Base-by-base conservation (phyloP, 495 filamentous ascomycete species). In the Rusavskia elegans region DNA sequence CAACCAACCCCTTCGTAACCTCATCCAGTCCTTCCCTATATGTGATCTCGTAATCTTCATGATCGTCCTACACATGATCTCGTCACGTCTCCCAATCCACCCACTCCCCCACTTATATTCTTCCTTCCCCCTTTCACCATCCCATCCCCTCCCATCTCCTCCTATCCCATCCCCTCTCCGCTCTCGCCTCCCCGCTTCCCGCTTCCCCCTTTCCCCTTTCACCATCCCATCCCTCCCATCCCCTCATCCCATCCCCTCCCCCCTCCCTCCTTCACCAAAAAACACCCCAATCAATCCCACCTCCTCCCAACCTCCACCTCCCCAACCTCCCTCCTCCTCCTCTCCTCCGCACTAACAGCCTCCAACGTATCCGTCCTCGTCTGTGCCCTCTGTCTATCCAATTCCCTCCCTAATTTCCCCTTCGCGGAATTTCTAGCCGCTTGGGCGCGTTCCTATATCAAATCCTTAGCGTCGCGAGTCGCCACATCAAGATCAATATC, bases 61-160 rank as follows among this genome's bases (percentile, higher is more conserved):
- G 32, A 35, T n/a, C n/a, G n/a, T n/a, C n/a, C n/a, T n/a, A n/a
- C n/a, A n/a, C n/a, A n/a, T n/a, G n/a, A n/a, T n/a, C n/a, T n/a
- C n/a, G n/a, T n/a, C n/a, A n/a, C n/a, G n/a, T n/a, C n/a, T n/a
- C n/a, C n/a, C n/a, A n/a, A n/a, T n/a, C n/a, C n/a, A n/a, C n/a
- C n/a, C n/a, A n/a, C n/a, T n/a, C n/a, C n/a, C n/a, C n/a, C n/a
- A n/a, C n/a, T n/a, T n/a, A n/a, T n/a, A n/a, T n/a, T n/a, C n/a
- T n/a, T n/a, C n/a, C n/a, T n/a, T n/a, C n/a, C n/a, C n/a, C n/a
- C n/a, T n/a, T n/a, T n/a, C n/a, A n/a, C n/a, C n/a, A n/a, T n/a
- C n/a, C n/a, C 49, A 95, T 78, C 49, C 90, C 75, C 45, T 84
- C 81, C 62, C 97, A 89, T 30, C 96, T 71, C 45, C 89, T 80